Percentiles rank a stretch among this genome's conserved stretches.
These are phyloP conservation scores for Themeda triandra DNA, from an alignment of 176 grass and related monocot genomes.

Conservation along the genomic window DNA sequence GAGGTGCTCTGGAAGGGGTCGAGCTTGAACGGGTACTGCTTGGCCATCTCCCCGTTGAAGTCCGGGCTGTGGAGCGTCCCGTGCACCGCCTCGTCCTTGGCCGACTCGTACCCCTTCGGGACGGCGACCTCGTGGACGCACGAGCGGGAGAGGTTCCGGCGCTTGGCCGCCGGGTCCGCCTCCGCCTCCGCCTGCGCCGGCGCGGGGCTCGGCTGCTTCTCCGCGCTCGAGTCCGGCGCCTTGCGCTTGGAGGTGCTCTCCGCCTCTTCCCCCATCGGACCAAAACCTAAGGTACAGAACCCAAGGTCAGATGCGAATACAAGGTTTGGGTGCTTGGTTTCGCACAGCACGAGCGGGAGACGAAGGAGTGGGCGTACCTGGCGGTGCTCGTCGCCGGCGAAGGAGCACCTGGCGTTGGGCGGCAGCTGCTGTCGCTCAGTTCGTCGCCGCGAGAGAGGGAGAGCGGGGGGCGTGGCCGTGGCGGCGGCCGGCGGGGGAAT, in stretches of 20 bases:
- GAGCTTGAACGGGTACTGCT: constrained; percentile 85
- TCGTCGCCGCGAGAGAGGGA: neutral
- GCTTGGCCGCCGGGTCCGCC: constrained; percentile 46
- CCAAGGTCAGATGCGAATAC: neutral
- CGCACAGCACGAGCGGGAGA: neutral
- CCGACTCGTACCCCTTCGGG: constrained; percentile 55
- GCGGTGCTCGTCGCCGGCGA: neutral
- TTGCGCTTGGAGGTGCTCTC: constrained; percentile 48
- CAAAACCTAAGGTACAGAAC: neutral
- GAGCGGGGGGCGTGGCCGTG: neutral
- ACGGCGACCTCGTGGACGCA: constrained; percentile 92
- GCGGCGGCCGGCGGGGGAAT: neutral
- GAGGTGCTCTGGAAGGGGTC: constrained; percentile 93
- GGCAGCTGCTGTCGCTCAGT: neutral
- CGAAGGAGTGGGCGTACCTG: neutral
- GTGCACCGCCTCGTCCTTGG: constrained; percentile 58
- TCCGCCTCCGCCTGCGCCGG: neutral
- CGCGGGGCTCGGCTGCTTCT: neutral
- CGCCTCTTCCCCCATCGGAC: constrained; percentile 39
- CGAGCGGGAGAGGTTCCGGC: constrained; percentile 59
- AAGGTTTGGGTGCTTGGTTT: neutral
- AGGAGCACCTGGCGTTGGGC: neutral
- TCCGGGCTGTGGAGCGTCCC: constrained; percentile 64
- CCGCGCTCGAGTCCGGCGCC: constrained; percentile 4
- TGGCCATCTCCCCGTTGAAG: constrained; percentile 84